These are phyloP conservation scores for Colletotrichum somersetense DNA, from an alignment of 2,329 filamentous ascomycete genomes.

Conservation along the genomic window DNA sequence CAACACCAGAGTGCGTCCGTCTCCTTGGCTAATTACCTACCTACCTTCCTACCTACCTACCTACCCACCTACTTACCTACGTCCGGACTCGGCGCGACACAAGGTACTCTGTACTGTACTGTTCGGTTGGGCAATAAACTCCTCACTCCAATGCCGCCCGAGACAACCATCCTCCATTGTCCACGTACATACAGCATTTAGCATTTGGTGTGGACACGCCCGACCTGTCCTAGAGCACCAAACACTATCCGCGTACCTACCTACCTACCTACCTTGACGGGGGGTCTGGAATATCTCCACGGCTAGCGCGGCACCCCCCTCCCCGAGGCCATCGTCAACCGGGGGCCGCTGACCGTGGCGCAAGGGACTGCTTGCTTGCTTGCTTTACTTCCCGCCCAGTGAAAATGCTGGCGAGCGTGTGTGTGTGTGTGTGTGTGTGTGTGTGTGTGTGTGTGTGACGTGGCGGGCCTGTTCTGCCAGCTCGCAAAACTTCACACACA, in stretches of 20 bases:
- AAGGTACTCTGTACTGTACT: not conserved
- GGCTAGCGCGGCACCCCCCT: conserved; percentile 4
- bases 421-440: not conserved
- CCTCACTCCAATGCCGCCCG: not conserved
- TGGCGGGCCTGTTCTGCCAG: conserved; percentile 8
- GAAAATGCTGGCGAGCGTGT: not conserved
- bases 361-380: not conserved
- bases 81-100: conserved; percentile 15
- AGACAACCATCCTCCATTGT: not conserved
- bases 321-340: not conserved
- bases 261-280: no score
- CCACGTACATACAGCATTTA: not conserved
- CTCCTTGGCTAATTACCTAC: not conserved
- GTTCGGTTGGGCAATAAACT: conserved; percentile 25
- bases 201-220: not conserved
- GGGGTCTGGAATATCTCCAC: not conserved
- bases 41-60: conserved; percentile 5
- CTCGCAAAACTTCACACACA: not conserved
- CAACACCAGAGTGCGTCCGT: not conserved
- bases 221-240: not conserved
- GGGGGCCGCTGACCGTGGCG: not conserved
- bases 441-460: conserved; percentile 11
- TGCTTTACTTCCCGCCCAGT: not conserved
- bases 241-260: no score
- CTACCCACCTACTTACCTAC: conserved; percentile 8